Evolutionary conservation across 352 stramenopile species (phyloP).

Genomic region (Pythium aristosporum): DNA sequence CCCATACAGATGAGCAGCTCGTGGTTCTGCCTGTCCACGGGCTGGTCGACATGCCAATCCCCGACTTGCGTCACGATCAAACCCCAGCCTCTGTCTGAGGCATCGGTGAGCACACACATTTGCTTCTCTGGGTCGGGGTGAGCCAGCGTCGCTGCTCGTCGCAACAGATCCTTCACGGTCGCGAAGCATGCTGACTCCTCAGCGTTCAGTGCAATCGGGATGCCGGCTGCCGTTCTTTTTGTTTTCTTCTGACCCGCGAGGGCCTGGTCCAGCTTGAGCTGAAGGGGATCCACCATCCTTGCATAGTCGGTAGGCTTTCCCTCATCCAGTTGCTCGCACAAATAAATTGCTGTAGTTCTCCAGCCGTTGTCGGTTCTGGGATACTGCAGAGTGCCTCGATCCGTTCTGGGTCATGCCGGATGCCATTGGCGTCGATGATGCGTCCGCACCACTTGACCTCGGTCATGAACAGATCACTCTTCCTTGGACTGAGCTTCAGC

Average conservation of each 20-base stretch:
- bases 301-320: not conserved
- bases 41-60: constrained; percentile 5
- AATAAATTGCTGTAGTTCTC: not conserved
- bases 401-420: constrained; percentile 11
- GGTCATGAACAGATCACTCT: constrained; percentile 2
- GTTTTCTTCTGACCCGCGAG: no score
- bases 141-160: constrained; percentile 22
- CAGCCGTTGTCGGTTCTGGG: not conserved
- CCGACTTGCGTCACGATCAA: constrained; percentile 23
- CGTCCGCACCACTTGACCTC: constrained; percentile 23
- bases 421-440: not conserved
- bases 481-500: constrained; percentile 19
- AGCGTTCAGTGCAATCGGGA: not conserved
- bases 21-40: constrained; percentile 22
- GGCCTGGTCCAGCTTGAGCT: no score
- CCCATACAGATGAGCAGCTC: constrained; percentile 26
- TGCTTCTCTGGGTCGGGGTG: constrained; percentile 11
- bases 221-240: constrained; percentile 10
- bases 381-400: not conserved
- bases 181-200: no score
- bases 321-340: not conserved
- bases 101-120: constrained; percentile 29
- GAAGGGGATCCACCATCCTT: no score
- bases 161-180: constrained; percentile 11
- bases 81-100: constrained; percentile 26